Base-by-base conservation (phyloP, 257 asterid genomes). In the Orobanche coerulescens region DNA sequence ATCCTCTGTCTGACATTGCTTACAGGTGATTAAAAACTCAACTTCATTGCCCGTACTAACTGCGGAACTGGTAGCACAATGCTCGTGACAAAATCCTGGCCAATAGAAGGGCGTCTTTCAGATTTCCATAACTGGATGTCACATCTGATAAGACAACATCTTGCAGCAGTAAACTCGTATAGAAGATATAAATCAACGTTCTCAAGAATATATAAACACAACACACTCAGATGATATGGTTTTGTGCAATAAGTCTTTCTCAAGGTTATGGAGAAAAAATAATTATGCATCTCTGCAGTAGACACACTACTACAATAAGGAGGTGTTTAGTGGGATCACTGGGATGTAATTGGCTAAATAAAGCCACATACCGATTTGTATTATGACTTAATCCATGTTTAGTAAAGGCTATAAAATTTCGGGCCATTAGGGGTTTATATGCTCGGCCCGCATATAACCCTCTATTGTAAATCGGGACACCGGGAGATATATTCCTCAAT, bases 81-180 rank as follows among this genome's bases (percentile, higher is more conserved):
- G 68, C 64, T 73, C 71, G 24, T 90, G 97, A 77, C 88, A 90
- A 64, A 79, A 71, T 59, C 90, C 97, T 90, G 82, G 51, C 19
- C 28, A 51, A 61, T 47, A 36, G 61, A 66, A 43, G 30, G 66
- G 58, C 5, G 12, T 58, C 12, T 40, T 47, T 56, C 9, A 64
- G 62, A 51, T 34, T 50, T 64, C 54, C 30, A 46, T 25, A 22
- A 40, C 34, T 36, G 28, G 42, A 56, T 16, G 23, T 40, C 52
- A 57, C 30, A 58, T 22, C 42, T 22, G 50, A 61, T 43, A 44
- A 26, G 28, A 59, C 51, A 39, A 48, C 60, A 64, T 64, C 20
- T 40, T 58, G 39, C 46, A 47, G 14, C 34, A 28, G 16, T 24
- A 70, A 67, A 30, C 22, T 24, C 52, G 12, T 30, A 43, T 2